Base-by-base conservation (phyloP, 2,329 filamentous ascomycete genomes). In the Colletotrichum musicola region DNA sequence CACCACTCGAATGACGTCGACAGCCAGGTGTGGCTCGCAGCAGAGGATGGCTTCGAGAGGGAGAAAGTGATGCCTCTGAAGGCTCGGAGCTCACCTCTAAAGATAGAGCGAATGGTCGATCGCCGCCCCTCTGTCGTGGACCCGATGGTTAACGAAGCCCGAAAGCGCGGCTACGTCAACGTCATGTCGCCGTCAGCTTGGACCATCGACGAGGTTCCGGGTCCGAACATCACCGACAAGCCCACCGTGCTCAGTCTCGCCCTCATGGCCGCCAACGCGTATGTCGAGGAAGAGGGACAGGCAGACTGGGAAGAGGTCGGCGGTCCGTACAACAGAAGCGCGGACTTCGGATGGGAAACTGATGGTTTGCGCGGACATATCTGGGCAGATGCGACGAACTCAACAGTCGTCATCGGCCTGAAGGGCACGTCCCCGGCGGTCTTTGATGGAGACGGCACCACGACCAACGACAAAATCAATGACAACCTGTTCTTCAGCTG, bases 401-500 rank as follows among this genome's bases (percentile, higher is more conserved):
- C 89, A 42, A 98, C 95, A 1, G 86, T 98, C 61, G 90, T 98
- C 49, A 96, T 98, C 72, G 95, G 94, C 5, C 81, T 99, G 64
- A 99, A 99, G 81, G 96, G 95, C 62, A 98, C 95, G 0, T 93
- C 91, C 1, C 89, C 92, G 2, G 95, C 96, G 13, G 90, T 98
- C 4, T 98, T 98, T 77, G 95, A 98, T 78, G 96, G 96, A n/a
- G 93, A 95, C 44, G 95, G 95, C 59, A 98, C 96, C 1, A 98
- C 95, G 0, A 97, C 94, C 27, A 97, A 97, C 73, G 96, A 99
- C 82, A 99, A 99, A 82, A 85, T 95, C 75, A 99, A 98, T 78
- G 96, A 99, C 81, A 99, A 99, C 77, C 85, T 99, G 10, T 97
- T 97, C 81, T 98, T 98, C 82, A 97, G 95, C 77, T 99, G 96